Conservation (phyloP, 805 yeast species). For the Wickerhamiella vanderwaltii region DNA sequence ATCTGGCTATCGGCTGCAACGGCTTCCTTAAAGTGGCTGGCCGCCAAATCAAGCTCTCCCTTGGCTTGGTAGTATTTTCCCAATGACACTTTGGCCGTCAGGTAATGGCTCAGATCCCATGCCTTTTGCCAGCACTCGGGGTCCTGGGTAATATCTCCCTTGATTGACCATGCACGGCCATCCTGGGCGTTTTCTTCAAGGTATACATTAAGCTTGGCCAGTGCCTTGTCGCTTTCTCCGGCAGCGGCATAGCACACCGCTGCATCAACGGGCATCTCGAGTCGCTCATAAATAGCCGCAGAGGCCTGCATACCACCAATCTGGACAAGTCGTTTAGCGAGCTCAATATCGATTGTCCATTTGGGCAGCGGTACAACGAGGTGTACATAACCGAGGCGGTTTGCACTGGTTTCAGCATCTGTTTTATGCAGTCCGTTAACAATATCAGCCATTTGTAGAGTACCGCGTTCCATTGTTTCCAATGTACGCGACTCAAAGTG, state of each 20-base stretch:
- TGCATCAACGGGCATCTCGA: slow-evolving; percentile 64
- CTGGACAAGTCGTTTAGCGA: slow-evolving; percentile 80
- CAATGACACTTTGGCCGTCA: slow-evolving; percentile 75
- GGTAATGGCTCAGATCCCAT: slow-evolving; percentile 75
- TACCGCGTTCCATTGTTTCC: slow-evolving; percentile 86
- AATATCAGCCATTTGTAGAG: slow-evolving; percentile 80
- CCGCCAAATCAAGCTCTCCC: slow-evolving; percentile 42
- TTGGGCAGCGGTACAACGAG: slow-evolving; percentile 67
- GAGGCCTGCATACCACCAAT: slow-evolving; percentile 81
- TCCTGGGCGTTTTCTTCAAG: slow-evolving; percentile 51
- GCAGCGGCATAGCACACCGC: slow-evolving; percentile 85
- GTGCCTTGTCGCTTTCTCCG: slow-evolving; percentile 61
- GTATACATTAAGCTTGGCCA: slow-evolving; percentile 42
- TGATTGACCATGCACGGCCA: slow-evolving; percentile 69
- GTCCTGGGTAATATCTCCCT: slow-evolving; percentile 75
- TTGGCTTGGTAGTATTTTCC: slow-evolving; percentile 52
- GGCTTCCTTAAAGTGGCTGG: slow-evolving; percentile 62
- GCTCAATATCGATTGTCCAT: slow-evolving; percentile 68
- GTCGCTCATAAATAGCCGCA: slow-evolving; percentile 71
- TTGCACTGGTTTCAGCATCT: slow-evolving; percentile 28
- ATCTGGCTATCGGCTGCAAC: slow-evolving; percentile 59
- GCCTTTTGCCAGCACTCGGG: slow-evolving; percentile 70
- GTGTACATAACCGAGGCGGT: slow-evolving; percentile 59
- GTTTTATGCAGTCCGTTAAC: slow-evolving; percentile 50
- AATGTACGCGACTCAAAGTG: slow-evolving; percentile 66